Evolutionary conservation across 495 filamentous ascomycete genomes (phyloP), one percentile per base, ranked within the genome.

Genomic region (Penicillium pulvis): DNA sequence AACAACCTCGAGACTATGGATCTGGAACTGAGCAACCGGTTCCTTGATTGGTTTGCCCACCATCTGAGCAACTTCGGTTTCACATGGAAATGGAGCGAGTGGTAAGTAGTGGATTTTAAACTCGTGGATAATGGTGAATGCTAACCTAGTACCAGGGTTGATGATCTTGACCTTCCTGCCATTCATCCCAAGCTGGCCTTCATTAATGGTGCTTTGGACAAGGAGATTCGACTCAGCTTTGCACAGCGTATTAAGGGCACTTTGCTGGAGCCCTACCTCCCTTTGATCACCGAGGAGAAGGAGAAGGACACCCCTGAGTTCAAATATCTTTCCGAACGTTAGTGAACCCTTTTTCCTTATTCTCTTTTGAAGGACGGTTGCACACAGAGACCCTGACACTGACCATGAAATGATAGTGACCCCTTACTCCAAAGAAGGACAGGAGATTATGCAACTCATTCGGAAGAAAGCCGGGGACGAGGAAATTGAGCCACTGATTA

Each of bases 31-130:
- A 82, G 76, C 56, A 87, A 90, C 70, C 86, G 94, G 16, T 98
- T 97, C 75, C 79, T 95, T 67, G 94, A 98, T 70, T 99, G 94
- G 94, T 99, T 99, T 66, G 83, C 93, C 14, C 95, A 99, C 67
- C 94, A 99, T 77, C 71, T 99, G 63, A 96, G 92, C 72, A 99
- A 99, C 75, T 99, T 98, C 66, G 94, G 96, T 41, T 99, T 98
- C 66, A 94, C 95, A 4, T 99, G 94, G 94, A 98, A 98, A 75
- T 99, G 94, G 94, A 88, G 88, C 19, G 94, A 99, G 76, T 99
- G 94, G 94, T 87, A 68, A 71, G 81, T 71, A 10, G 28, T 33
- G 46, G 11, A 24, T 23, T n/a, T 16, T 24, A 6, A 14, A 5
- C 2, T 11, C 12, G 16, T 24, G 43, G 36, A 30, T 17, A 11